Percentiles rank a stretch among this genome's conserved stretches.
Evolutionary conservation across 176 grass and related monocot species (phyloP).

Genomic region (Bonia amplexicaulis): DNA sequence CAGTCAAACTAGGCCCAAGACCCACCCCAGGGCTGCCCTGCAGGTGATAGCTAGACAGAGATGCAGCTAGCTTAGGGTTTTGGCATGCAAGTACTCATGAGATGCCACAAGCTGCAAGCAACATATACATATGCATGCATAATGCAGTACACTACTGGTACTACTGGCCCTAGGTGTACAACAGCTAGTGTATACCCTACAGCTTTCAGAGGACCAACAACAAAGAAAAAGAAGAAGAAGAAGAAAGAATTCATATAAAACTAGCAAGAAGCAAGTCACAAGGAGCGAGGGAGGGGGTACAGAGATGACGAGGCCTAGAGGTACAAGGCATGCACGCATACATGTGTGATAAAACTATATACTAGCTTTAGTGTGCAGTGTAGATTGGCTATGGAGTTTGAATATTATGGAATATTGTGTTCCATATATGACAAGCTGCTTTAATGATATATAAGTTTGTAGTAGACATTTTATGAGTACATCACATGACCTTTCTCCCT

Average conservation of each 20-base stretch:
- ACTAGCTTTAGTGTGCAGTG: slow-evolving; percentile 23
- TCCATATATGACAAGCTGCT: slow-evolving; percentile 42
- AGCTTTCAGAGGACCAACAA: slow-evolving; percentile 16
- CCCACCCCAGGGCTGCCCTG: slow-evolving; percentile 33
- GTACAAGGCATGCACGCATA: neutral
- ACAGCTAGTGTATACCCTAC: neutral
- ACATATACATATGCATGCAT: slow-evolving; percentile 30
- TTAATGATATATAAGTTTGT: neutral
- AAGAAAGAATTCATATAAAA: slow-evolving; percentile 5
- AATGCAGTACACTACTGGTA: slow-evolving; percentile 12
- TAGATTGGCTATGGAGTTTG: slow-evolving; percentile 56
- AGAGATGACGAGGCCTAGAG: slow-evolving; percentile 17
- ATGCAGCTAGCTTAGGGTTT: slow-evolving; percentile 26
- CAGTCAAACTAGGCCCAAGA: slow-evolving; percentile 39
- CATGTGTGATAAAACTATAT: slow-evolving; percentile 17
- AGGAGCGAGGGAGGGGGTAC: neutral
- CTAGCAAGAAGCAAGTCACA: slow-evolving; percentile 20
- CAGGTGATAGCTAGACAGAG: slow-evolving; percentile 19
- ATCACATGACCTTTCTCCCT: slow-evolving; percentile 81
- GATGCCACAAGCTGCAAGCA: slow-evolving; percentile 48
- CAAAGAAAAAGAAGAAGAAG: neutral
- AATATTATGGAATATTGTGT: slow-evolving; percentile 91
- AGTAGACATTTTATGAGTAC: slow-evolving; percentile 68
- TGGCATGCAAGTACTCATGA: slow-evolving; percentile 35
- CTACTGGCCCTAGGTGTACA: neutral